Conservation (phyloP, 441 rosid species). For the Melastoma candidum region DNA sequence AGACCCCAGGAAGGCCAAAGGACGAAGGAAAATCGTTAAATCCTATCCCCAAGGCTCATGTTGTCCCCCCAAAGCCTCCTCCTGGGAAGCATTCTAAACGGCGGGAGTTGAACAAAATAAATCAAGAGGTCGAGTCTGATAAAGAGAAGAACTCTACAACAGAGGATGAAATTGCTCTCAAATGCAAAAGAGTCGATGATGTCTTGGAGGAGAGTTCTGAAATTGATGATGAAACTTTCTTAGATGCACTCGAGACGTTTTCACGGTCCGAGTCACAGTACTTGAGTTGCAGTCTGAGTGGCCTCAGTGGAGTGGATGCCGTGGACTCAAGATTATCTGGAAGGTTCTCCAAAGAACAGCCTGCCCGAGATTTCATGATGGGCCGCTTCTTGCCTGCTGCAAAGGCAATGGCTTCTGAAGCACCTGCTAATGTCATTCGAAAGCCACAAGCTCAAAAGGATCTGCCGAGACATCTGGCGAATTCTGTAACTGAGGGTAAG, state of each 20-base stretch:
- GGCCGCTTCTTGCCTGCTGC: constrained; percentile 92
- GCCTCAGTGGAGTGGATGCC: constrained; percentile 53
- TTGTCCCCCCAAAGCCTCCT: constrained; percentile 66
- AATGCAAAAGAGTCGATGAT: constrained; percentile 20
- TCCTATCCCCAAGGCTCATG: constrained; percentile 17
- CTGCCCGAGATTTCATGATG: constrained; percentile 77
- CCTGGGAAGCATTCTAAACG: constrained; percentile 55
- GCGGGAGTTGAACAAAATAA: constrained; percentile 12
- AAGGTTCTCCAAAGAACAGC: constrained; percentile 33
- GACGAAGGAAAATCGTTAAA: constrained; percentile 27
- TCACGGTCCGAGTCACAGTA: constrained; percentile 62
- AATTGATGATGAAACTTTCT: constrained; percentile 32
- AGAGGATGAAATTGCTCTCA: constrained; percentile 10
- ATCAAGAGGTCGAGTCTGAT: constrained; percentile 3
- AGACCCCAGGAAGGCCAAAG: constrained; percentile 76
- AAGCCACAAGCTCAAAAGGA: constrained; percentile 35
- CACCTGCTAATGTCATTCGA: constrained; percentile 33
- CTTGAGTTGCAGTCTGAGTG: constrained; percentile 68
- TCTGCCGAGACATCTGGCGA: constrained; percentile 18
- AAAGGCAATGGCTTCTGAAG: constrained; percentile 75
- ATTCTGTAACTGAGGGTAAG: constrained; percentile 21
- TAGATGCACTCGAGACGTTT: constrained; percentile 58
- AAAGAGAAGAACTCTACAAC: constrained; percentile 8
- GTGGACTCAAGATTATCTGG: constrained; percentile 36
- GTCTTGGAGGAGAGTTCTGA: constrained; percentile 28